Percentiles rank a stretch among this genome's conserved stretches.
phyloP scores from a whole-genome alignment of 1,284 basidiomycete genomes.

The Boletus hoseneyae region DNA sequence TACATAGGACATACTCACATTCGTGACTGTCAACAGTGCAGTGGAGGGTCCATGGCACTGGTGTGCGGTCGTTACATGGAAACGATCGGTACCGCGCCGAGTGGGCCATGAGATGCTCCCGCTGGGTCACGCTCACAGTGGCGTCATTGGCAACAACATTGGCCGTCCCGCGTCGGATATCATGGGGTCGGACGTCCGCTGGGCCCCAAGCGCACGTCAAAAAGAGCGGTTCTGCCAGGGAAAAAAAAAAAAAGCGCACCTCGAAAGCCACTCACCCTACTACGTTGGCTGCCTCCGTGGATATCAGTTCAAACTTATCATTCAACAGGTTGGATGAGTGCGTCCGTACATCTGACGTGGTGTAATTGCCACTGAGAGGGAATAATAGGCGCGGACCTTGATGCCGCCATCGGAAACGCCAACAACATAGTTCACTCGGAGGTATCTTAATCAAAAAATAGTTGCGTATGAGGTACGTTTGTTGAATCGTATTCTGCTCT shows the following conservation, averaged over 20 bases:
- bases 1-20: constrained; percentile 55
- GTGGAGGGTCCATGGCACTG: constrained; percentile 64
- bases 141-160: too few relatives aligned
- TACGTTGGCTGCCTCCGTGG: constrained; percentile 10
- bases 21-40: constrained; percentile 66
- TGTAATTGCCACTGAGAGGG: not conserved
- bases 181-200: too few relatives aligned
- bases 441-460: constrained; percentile 73
- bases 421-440: constrained; percentile 58
- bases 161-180: too few relatives aligned
- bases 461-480: constrained; percentile 62
- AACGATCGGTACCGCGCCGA: constrained; percentile 56
- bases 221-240: too few relatives aligned
- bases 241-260: too few relatives aligned
- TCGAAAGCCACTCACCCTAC: too few relatives aligned
- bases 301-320: constrained; percentile 14
- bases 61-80: constrained; percentile 88
- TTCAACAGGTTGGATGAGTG: constrained; percentile 22
- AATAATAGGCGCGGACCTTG: constrained; percentile 49
- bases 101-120: too few relatives aligned
- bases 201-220: too few relatives aligned
- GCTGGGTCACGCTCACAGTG: too few relatives aligned
- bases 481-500: too few relatives aligned
- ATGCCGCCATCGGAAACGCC: constrained; percentile 34
- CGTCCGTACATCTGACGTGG: not conserved